Evolutionary conservation across 208 protist genomes (phyloP), one percentile per base, ranked within the genome.

Genomic region (Crithidia sp.): DNA sequence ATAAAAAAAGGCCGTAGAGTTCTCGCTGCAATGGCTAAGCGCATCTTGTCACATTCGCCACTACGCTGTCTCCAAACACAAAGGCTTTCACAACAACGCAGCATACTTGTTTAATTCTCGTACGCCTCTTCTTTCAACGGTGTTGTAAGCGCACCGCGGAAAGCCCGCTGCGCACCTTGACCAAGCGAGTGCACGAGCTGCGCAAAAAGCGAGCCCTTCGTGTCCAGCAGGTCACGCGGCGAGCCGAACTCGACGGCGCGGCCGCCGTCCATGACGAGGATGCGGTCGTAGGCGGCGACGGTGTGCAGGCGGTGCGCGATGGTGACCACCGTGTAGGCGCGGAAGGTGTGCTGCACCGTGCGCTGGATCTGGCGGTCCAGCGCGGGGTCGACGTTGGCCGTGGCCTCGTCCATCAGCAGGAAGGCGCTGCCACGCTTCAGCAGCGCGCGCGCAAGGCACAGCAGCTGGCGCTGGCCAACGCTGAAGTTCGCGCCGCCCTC

Each of bases 351-450:
- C 68, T 69, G 70, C 41, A 92, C 79, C 13, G 79, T 86, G 53
- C 71, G 53, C 77, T 90, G 85, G 53, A 94, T 89, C 69, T 82
- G 63, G 56, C 69, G 74, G 67, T 90, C 87, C 17, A 89, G 74
- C 17, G 58, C 49, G 41, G 71, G 74, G 74, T 95, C 87, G 47
- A 95, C 82, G 72, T 90, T 89, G 13, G 87, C 82, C 9, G 84
- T 91, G 10, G 87, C 85, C 78, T 95, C 90, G 67, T 92, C 90
- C 85, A 95, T 90, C 57, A 95, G 69, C 39, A 92, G 76, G 74
- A 92, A 93, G 9, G 45, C 63, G 60, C 81, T 87, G 39, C 71
- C 74, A 12, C 70, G 62, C 71, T 81, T 82, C 68, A 92, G 85
- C 80, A 92, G 73, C 56, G 87, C 85, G 40, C 90, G 87, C 49